phyloP scores from a whole-genome alignment of 2,329 filamentous ascomycete genomes.

The Claviceps monticola region DNA sequence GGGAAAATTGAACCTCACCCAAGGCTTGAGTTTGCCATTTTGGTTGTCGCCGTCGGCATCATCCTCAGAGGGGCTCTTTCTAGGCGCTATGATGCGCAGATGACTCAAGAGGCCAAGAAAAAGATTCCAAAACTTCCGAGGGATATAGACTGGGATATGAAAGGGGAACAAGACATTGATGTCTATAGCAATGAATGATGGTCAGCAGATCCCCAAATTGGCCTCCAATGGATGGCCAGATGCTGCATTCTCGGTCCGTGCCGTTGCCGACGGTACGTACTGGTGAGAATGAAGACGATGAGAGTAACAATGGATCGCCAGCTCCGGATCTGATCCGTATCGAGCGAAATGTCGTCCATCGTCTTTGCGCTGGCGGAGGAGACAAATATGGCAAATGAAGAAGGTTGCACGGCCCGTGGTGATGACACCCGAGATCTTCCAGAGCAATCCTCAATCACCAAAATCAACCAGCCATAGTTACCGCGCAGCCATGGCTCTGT shows the following conservation, averaged over 20 bases:
- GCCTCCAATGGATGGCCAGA: background rate
- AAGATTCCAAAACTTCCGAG: conserved; percentile 32
- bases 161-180: conserved; percentile 57
- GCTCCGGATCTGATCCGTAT: conserved; percentile 32
- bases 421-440: no score
- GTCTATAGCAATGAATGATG: conserved; percentile 30
- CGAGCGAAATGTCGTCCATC: conserved; percentile 6
- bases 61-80: conserved; percentile 13
- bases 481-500: background rate
- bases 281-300: conserved; percentile 54
- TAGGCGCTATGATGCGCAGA: conserved; percentile 39
- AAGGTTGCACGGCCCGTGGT: background rate
- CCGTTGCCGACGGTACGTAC: conserved; percentile 32
- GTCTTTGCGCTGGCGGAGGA: background rate
- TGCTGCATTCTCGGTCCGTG: background rate
- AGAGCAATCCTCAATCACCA: no score
- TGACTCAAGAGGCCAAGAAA: conserved; percentile 22
- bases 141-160: conserved; percentile 47
- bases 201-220: background rate
- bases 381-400: background rate
- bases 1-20: conserved; percentile 42
- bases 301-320: conserved; percentile 61
- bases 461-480: background rate
- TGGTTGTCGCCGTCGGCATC: conserved; percentile 11
- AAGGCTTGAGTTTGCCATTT: conserved; percentile 20